Base-by-base conservation (phyloP, 306 rosid species). In the Cicer chorassanicum region DNA sequence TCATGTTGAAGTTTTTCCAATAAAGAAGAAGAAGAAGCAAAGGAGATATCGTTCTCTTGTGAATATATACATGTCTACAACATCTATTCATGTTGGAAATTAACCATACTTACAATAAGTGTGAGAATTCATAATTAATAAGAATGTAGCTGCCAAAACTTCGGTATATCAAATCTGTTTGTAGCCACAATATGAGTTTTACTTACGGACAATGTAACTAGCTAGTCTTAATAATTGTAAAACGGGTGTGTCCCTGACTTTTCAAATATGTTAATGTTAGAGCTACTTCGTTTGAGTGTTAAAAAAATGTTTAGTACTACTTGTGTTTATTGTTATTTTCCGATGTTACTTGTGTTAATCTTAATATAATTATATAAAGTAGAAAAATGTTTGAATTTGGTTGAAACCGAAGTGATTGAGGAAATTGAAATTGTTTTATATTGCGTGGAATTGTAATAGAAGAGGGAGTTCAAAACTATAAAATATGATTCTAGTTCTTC, bases 1-100 rank as follows among this genome's bases (percentile, higher is more conserved):
- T 29, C 36, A 29, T 24, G 10, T 69, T 56, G 85, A 82, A 42
- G 74, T 59, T 53, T 71, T 54, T 34, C 65, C 48, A 0, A 89
- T 46, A 75, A 84, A 29, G 36, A 29, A 29, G 77, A 84, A 85
- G 82, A 89, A 71, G 84, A 89, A 86, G 84, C 81, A 79, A 59
- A 73, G 81, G 36, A 89, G 82, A 65, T 89, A 76, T 78, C 82
- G 92, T 7, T 86, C 86, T 60, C 88, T 91, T 41, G 80, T 74
- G 49, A 85, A 83, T 39, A 86, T 91, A 9, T 91, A 91, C 67
- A 70, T 48, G 76, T 50, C 48, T 1, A 87, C 91, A 9, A 80
- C 41, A 36, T 44, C 66, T 13, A 38, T 29, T 29, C 36, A 29
- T 29, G 36, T 29, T 4, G 36, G 36, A 29, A 29, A 29, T 29